These are phyloP conservation scores for Nepenthes alata DNA, from an alignment of 179 eudicot genomes.

Conservation along the genomic window DNA sequence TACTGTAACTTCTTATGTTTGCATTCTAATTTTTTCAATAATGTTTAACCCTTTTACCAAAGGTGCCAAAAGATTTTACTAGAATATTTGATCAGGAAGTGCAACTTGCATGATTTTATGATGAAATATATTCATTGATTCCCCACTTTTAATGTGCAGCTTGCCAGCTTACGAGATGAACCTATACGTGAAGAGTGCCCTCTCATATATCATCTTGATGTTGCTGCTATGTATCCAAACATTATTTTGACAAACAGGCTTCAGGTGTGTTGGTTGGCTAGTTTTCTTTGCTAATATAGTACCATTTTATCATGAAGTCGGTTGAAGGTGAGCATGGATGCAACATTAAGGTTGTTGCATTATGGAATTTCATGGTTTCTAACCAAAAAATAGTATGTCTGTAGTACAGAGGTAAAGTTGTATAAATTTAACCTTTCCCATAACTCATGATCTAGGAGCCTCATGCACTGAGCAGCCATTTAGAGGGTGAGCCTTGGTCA, in stretches of 20 bases:
- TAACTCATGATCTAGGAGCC: too few relatives aligned
- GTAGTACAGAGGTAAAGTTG: too few relatives aligned
- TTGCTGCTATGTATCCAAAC: constrained; percentile 99
- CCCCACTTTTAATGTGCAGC: constrained; percentile 25
- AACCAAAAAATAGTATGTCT: too few relatives aligned
- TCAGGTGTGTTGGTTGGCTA: constrained; percentile 47
- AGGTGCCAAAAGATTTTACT: background rate
- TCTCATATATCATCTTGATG: constrained; percentile 95
- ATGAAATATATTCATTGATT: background rate
- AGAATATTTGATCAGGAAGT: background rate
- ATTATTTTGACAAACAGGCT: constrained; percentile 96
- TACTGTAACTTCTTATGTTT: background rate
- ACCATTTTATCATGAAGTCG: too few relatives aligned
- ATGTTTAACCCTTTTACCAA: constrained; percentile 1
- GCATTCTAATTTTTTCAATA: background rate
- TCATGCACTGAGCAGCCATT: too few relatives aligned
- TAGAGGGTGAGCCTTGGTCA: too few relatives aligned
- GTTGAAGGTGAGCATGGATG: too few relatives aligned
- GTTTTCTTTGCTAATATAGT: background rate
- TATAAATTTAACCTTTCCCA: too few relatives aligned
- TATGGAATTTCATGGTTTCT: too few relatives aligned
- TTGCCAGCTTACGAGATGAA: constrained; percentile 51
- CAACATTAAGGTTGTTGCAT: too few relatives aligned
- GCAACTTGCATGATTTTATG: background rate
- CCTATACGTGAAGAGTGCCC: constrained; percentile 89